Evolutionary conservation across 345 rosid genomes (phyloP).

Genomic region (Sisymbrium irio): DNA sequence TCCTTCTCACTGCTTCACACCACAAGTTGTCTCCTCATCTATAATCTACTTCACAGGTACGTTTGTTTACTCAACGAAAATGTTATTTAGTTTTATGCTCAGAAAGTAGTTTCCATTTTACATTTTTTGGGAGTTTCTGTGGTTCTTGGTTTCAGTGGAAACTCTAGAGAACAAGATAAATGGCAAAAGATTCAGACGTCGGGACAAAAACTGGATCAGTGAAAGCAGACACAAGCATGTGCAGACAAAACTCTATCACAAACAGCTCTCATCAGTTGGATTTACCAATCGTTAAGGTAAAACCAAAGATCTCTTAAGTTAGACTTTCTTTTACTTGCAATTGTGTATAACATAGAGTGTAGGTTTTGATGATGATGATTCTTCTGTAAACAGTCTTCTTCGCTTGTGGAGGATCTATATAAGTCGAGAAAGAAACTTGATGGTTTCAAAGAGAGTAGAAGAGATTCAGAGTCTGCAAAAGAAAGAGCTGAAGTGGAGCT

Average conservation of each 20-base stretch:
- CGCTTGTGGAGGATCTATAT: slow-evolving; percentile 47
- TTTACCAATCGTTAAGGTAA: slow-evolving; percentile 45
- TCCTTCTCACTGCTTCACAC: not conserved
- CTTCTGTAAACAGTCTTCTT: slow-evolving; percentile 35
- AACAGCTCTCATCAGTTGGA: slow-evolving; percentile 35
- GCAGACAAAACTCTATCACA: slow-evolving; percentile 44
- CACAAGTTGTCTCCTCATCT: not conserved
- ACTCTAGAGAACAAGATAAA: slow-evolving; percentile 23
- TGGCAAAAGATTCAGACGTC: slow-evolving; percentile 22
- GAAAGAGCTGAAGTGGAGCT: slow-evolving; percentile 53
- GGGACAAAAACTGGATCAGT: slow-evolving; percentile 47
- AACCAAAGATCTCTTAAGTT: not conserved
- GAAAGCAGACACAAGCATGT: slow-evolving; percentile 44
- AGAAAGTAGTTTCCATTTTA: not conserved
- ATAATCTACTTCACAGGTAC: not conserved
- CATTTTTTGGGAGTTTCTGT: too few relatives aligned
- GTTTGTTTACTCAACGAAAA: not conserved
- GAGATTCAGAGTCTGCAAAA: slow-evolving; percentile 39
- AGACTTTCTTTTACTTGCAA: not conserved
- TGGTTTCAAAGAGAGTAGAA: slow-evolving; percentile 45
- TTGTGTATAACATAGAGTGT: not conserved
- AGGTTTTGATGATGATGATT: not conserved
- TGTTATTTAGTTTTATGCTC: not conserved
- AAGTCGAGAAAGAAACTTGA: slow-evolving; percentile 43
- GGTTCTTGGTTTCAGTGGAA: not conserved